Evolutionary conservation across 768 basidiomycete genomes (phyloP), one percentile per base, ranked within the genome.

Genomic region (Hypsizygus marmoreus): DNA sequence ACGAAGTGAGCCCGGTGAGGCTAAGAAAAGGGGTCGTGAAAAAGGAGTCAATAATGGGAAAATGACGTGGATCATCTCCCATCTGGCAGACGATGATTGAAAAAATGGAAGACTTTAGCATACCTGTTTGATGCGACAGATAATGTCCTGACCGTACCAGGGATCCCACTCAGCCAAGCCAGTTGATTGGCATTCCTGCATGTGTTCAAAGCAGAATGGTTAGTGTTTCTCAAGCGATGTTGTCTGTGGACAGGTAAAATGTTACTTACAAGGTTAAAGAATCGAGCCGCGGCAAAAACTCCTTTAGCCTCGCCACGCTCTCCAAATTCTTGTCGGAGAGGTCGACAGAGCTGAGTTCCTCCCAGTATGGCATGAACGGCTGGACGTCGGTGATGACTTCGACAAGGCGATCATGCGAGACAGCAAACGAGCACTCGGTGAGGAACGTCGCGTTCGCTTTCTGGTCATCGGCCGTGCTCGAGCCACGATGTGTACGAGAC

Each of bases 291-390:
- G 93, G 94, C 57, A 97, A 61, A 63, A 97, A 94, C 71, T 97
- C 95, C 58, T 95, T 94, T 39, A 79, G 62, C 51, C 91, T 69
- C 29, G 88, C 88, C 20, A 91, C 82, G 62, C 89, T 92, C 54
- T 93, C 91, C 39, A 90, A 66, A 39, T 79, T 80, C 63, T 83
- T 86, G 25, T 72, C 67, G 20, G 81, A 81, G 46, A 99, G 70
- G 61, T 97, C 86, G 54, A 99, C 84, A 19, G 70, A 66, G 45
- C 58, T 72, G 48, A 99, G 68, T 30, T 79, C 73, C 57, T 97
- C 95, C 97, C 97, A 99, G 61, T 91, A 77, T 17, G 95, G 93
- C 60, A 94, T 91, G 65, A 90, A 97, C 14, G 95, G 93, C 60
- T 94, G 87, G 10, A 94, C 82, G 58, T 97, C 94, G 32, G 95